These are phyloP conservation scores for Phytophthora quininea DNA, from an alignment of 352 stramenopile genomes.

Conservation along the genomic window DNA sequence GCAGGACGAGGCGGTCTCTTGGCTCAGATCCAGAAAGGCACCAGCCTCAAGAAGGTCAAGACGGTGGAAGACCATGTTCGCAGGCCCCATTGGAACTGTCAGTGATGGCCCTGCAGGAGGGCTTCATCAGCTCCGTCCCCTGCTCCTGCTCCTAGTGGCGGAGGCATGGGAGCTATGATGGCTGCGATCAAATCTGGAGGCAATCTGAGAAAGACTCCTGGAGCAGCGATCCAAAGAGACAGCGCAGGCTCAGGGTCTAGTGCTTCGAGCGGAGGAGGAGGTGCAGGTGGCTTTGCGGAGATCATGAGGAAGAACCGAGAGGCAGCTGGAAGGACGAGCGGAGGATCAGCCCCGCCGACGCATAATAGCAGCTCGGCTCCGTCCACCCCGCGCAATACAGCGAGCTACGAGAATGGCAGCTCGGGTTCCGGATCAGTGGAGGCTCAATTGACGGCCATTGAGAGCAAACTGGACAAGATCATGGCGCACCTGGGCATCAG, in stretches of 20 bases:
- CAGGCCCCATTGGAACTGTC: constrained; percentile 25
- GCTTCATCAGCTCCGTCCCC: constrained; percentile 13
- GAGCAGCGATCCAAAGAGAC: constrained; percentile 37
- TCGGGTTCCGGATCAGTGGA: constrained; percentile 40
- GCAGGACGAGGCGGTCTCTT: constrained; percentile 61
- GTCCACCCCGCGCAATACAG: constrained; percentile 49
- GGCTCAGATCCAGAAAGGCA: constrained; percentile 74
- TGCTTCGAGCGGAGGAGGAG: constrained; percentile 9
- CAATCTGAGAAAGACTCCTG: constrained; percentile 64
- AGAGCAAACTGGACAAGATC: constrained; percentile 91
- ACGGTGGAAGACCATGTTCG: constrained; percentile 69
- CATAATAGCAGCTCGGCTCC: constrained; percentile 53
- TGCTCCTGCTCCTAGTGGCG: constrained; percentile 32
- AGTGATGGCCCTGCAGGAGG: constrained; percentile 13
- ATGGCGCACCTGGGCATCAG: constrained; percentile 82
- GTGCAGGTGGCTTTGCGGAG: constrained; percentile 79
- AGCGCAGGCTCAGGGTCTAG: constrained; percentile 13
- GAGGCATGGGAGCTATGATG: constrained; percentile 74
- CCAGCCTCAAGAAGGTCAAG: constrained; percentile 78
- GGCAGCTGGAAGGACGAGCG: constrained; percentile 62
- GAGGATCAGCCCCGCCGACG: constrained; percentile 15
- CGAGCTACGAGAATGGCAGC: constrained; percentile 33
- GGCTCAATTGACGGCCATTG: constrained; percentile 71
- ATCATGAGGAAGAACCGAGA: constrained; percentile 92
- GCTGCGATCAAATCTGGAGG: constrained; percentile 72